Evolutionary conservation across 75 land plant genomes (phyloP), one percentile per base, ranked within the genome.

Genomic region (Cupressus sempervirens): DNA sequence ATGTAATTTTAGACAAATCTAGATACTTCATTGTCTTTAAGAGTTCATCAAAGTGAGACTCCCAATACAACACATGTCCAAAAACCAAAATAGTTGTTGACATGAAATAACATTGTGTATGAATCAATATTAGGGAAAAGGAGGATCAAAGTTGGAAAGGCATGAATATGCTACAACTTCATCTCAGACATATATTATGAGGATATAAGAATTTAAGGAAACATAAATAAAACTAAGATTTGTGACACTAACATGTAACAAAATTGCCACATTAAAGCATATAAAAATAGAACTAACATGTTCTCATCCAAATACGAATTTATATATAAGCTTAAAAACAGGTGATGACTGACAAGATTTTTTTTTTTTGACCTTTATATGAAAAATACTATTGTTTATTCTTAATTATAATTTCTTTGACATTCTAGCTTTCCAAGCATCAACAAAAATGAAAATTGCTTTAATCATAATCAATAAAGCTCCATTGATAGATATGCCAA

Each of bases 21-120:
- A 93, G 86, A 84, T 97, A 93, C 76, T 97, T 97, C 38, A 95
- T 96, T 82, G 74, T 87, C 89, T 96, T 96, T 86, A 93, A 93
- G 35, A 95, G 89, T 87, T 96, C 97, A 84, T 96, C 97, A 86
- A 93, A 96, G 88, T 96, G 98, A 85, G 98, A 97, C 88, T 91
- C 95, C 89, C 98, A 96, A 86, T 96, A 96, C 40, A 95, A 87
- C 14, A 95, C 95, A 20, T 97, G 97, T 86, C 95, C 98, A 72
- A 95, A 89, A 35, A n/a, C 97, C 94, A 81, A 87, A 84, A 86
- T 95, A 96, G 83, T 93, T 93, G 82, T 88, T 86, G 36, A 96
- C 88, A 97, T 93, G 94, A 73, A 83, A 77, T 23, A 32, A 76
- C 56, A 50, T 11, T 54, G 73, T 23, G 30, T 82, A 54, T 32